Evolutionary conservation across 495 filamentous ascomycete genomes (phyloP).

Genomic region (Annulohypoxylon moriforme): DNA sequence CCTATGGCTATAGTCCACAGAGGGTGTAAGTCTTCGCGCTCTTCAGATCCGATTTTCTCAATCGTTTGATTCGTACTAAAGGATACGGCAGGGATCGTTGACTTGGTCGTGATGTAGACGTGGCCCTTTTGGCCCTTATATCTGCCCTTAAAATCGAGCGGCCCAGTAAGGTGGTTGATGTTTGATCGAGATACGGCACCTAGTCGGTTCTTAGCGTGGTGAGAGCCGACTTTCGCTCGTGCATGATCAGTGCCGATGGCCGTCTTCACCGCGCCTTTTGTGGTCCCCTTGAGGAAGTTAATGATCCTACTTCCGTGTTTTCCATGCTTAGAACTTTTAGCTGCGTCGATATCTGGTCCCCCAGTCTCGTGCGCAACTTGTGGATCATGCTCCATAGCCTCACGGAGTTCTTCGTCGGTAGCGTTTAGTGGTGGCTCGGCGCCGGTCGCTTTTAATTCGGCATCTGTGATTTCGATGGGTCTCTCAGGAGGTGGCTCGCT

Average conservation of each 20-base stretch:
- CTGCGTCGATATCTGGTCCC: slow-evolving; percentile 63
- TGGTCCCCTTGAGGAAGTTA: slow-evolving; percentile 74
- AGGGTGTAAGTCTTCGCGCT: slow-evolving; percentile 65
- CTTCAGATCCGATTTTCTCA: slow-evolving; percentile 60
- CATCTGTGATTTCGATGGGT: slow-evolving; percentile 60
- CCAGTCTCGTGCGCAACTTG: slow-evolving; percentile 42
- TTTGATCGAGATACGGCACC: slow-evolving; percentile 70
- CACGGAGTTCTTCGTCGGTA: slow-evolving; percentile 55
- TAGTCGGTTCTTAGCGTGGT: slow-evolving; percentile 75
- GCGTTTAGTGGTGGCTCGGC: slow-evolving; percentile 56
- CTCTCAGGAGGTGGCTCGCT: slow-evolving; percentile 63
- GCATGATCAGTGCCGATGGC: slow-evolving; percentile 76
- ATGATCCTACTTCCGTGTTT: slow-evolving; percentile 67
- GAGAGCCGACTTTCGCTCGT: slow-evolving; percentile 72
- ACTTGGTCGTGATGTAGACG: slow-evolving; percentile 72
- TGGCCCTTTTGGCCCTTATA: slow-evolving; percentile 78
- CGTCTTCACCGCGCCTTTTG: slow-evolving; percentile 73
- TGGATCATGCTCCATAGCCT: slow-evolving; percentile 57
- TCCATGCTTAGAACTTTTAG: slow-evolving; percentile 48
- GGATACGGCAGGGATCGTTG: slow-evolving; percentile 68
- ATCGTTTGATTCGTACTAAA: slow-evolving; percentile 61
- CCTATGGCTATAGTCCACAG: slow-evolving; percentile 65
- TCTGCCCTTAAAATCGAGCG: slow-evolving; percentile 78
- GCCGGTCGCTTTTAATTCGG: slow-evolving; percentile 55
- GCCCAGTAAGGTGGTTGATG: slow-evolving; percentile 64